Base-by-base conservation (phyloP, 306 rosid genomes). In the Citrullus amarus region DNA sequence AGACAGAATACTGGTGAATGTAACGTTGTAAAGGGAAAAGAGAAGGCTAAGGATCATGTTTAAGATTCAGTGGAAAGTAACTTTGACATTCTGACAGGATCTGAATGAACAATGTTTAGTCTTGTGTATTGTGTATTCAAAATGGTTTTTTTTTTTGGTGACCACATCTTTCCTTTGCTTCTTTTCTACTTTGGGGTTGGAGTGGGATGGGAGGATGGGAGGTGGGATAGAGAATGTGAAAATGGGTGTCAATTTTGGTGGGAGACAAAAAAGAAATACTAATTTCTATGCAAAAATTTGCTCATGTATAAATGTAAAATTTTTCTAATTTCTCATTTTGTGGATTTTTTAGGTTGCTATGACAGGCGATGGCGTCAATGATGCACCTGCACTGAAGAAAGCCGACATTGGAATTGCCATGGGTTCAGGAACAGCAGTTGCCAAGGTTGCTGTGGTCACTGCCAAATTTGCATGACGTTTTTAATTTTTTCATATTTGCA, bases 311-410 rank as follows among this genome's bases (percentile, higher is more conserved):
- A 9, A 65, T 20, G 72, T 72, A 43, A 58, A 53, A 36, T 72
- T 80, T 81, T 51, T 76, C 46, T 58, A 60, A 79, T 50, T 78
- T 77, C 10, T 16, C 68, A 74, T 79, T 50, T 25, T 72, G 63
- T 79, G 61, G 56, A 76, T 82, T 78, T 79, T 77, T 69, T 86
- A 94, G 97, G 99, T 95, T 85, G 99, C 99, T 36, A 95, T 95
- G 99, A 95, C 99, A 39, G 99, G 99, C 76, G 99, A 95, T 34
- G 99, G 99, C 57, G 99, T 95, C 86, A 95, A 95, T 80, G 99
- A 95, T 83, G 99, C 99, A 70, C 99, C 99, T 70, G 99, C 99
- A 41, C 86, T 95, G 51, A 95, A 95, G 84, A 92, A 89, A 85
- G 97, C 99, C n/a, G 97, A 95, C 80, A 95, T 95, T 54, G 99